Evolutionary conservation across 2,329 filamentous ascomycete genomes (phyloP), one percentile per base, ranked within the genome.

Genomic region (Alternaria alternata): DNA sequence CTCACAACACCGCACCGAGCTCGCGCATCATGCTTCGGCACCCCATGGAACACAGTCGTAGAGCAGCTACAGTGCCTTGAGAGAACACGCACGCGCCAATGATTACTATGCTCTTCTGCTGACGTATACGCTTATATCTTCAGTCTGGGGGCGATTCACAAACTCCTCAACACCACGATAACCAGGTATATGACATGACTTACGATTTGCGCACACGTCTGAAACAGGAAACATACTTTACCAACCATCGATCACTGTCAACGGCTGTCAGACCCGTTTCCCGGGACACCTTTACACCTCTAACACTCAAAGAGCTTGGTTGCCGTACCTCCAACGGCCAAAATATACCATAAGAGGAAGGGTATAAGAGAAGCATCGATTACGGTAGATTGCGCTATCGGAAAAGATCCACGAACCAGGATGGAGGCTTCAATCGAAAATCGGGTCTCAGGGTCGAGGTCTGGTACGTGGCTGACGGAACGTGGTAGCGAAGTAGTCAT

Each of bases 241-340:
- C 22, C 34, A 43, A 11, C 43, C 51, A 49, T 59, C 22, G 56
- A 55, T 59, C 18, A 42, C 36, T 4, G 56, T 39, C 53, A 49
- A 59, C 55, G 55, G 55, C 55, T 54, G 55, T 34, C 55, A 54
- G 20, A 58, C 20, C 49, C 34, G 38, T n/a, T 30, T 36, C 18
- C 30, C 18, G 49, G 49, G 36, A 42, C 42, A 24, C 5, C 34
- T 44, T 24, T 41, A n/a, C 32, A 42, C 5, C 18, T 47, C 52
- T 53, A 12, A 9, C n/a, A 34, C n/a, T n/a, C 36, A 44, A 14
- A 3, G 14, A n/a, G 24, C 41, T 39, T 46, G 34, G 22, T 46
- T 22, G 16, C n/a, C 18, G 26, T 26, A 26, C 49, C 12, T n/a
- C 9, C 28, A 38, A 58, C 51, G 41, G 26, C 43, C 24, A n/a